Evolutionary conservation across 306 rosid species (phyloP), one percentile per base, ranked within the genome.

Genomic region (Morella rubra): DNA sequence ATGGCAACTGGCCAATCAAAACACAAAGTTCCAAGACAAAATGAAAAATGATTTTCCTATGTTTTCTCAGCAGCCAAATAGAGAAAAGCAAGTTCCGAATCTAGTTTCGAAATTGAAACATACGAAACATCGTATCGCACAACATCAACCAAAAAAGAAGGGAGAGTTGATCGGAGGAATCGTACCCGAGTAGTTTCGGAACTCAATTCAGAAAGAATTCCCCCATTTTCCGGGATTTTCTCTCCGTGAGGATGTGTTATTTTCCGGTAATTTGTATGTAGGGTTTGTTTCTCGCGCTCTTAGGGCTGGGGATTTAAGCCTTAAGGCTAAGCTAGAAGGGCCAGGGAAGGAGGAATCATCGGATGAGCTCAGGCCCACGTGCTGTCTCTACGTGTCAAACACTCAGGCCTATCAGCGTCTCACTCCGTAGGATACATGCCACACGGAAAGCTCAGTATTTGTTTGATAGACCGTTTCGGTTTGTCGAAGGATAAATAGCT

Each of bases 21-120:
- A 1, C 32, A 32, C 3, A 32, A 3, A 32, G 37, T 32, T 32
- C 37, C 37, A 32, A 32, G 37, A 32, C 3, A 32, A 32, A 32
- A 32, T 32, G 37, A 32, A 32, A 32, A 32, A 2, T 32, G 37
- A 2, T 32, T 32, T 32, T 32, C 37, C 37, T 32, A 32, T n/a
- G 64, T 27, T 16, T 67, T 69, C 69, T 46, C n/a, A 19, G 49
- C 70, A 73, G 22, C 62, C 62, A 73, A 59, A 47, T 32, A 41
- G 45, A 24, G 51, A 64, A 50, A 60, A 24, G 56, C 72, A 72
- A 8, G 27, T 14, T 73, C 44, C 51, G 40, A 76, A 79, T 60
- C 80, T 79, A 82, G 70, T 79, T 67, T 79, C 65, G 16, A 75
- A 77, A 59, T 40, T 58, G 58, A 52, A 61, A 19, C 9, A n/a